Percentiles rank a stretch among this genome's conserved stretches.
phyloP scores from a whole-genome alignment of 2,329 filamentous ascomycete genomes.

The Amesomyces nigricolor region DNA sequence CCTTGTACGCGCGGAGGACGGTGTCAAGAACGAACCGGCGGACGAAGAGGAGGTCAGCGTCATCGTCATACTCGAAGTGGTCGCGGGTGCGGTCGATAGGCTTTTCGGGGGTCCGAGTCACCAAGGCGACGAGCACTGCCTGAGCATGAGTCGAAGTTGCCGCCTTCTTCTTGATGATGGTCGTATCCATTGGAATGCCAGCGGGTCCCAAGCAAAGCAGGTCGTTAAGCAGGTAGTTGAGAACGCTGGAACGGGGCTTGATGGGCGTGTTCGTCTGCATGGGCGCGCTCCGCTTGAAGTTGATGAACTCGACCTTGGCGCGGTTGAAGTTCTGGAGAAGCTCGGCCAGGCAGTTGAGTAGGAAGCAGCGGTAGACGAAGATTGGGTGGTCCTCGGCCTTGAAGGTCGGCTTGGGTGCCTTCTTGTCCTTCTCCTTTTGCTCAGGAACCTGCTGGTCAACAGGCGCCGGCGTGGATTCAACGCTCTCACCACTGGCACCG shows the following conservation, averaged over 20 bases:
- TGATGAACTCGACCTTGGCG: conserved; percentile 97
- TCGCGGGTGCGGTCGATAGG: conserved; percentile 52
- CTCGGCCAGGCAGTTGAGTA: conserved; percentile 87
- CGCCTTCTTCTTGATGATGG: conserved; percentile 74
- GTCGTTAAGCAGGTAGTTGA: conserved; percentile 88
- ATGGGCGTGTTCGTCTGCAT: conserved; percentile 80
- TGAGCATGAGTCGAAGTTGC: conserved; percentile 84
- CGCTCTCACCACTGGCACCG: conserved; percentile 33
- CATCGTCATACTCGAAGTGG: conserved; percentile 64
- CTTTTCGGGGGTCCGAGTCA: conserved; percentile 80
- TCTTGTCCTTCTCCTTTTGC: conserved; percentile 52
- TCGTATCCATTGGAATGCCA: conserved; percentile 65
- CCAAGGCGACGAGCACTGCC: conserved; percentile 77
- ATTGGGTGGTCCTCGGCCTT: conserved; percentile 91
- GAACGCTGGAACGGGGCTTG: conserved; percentile 83
- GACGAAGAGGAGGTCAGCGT: conserved; percentile 82
- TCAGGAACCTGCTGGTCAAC: conserved; percentile 21
- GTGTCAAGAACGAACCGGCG: conserved; percentile 94
- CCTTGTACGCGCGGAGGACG: conserved; percentile 84
- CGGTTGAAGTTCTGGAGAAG: conserved; percentile 87
- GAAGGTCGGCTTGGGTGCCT: conserved; percentile 67
- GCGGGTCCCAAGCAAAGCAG: conserved; percentile 59
- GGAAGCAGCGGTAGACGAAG: conserved; percentile 92
- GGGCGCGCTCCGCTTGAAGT: conserved; percentile 90
- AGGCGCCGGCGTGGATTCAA: conserved; percentile 26